phyloP scores from a whole-genome alignment of 1,284 basidiomycete species.

The Butyriboletus appendiculatus region DNA sequence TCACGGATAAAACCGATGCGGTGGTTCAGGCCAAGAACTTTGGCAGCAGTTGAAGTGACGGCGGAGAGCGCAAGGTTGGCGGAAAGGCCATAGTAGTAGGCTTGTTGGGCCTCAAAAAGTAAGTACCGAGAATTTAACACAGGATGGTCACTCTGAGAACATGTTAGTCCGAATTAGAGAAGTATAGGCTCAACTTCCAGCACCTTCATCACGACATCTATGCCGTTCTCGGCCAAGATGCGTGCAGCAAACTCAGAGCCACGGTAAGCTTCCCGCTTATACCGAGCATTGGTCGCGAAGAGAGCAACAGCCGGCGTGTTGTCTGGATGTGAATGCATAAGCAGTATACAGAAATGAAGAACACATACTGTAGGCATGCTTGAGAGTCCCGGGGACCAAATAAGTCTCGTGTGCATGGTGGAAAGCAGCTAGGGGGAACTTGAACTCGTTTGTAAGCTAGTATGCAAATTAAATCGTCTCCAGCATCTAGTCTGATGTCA shows the following conservation, averaged over 20 bases:
- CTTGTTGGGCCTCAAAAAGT: conserved; percentile 86
- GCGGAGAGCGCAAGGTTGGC: conserved; percentile 64
- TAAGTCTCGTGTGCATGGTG: conserved; percentile 85
- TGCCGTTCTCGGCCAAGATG: conserved; percentile 73
- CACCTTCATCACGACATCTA: conserved; percentile 81
- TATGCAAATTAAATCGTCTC: conserved; percentile 8
- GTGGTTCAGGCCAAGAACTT: conserved; percentile 77
- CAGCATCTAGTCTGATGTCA: conserved; percentile 2
- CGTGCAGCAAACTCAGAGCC: conserved; percentile 85
- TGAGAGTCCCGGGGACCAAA: conserved; percentile 73
- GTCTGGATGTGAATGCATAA: conserved; percentile 28
- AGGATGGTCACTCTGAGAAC: conserved; percentile 65
- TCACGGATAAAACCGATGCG: conserved; percentile 74
- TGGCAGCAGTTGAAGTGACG: conserved; percentile 80
- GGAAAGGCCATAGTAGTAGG: conserved; percentile 73
- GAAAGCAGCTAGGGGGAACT: conserved; percentile 73
- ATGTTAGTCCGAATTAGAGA: conserved; percentile 2
- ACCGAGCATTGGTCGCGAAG: conserved; percentile 68
- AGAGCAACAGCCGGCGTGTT: conserved; percentile 69
- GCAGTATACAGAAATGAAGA: neutral
- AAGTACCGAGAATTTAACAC: conserved; percentile 79
- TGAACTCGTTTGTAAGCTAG: conserved; percentile 79
- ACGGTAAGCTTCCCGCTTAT: conserved; percentile 86
- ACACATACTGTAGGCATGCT: conserved; percentile 62
- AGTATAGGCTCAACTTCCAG: neutral